Conservation (phyloP, 331 rosid genomes). For the Malus hybrid region DNA sequence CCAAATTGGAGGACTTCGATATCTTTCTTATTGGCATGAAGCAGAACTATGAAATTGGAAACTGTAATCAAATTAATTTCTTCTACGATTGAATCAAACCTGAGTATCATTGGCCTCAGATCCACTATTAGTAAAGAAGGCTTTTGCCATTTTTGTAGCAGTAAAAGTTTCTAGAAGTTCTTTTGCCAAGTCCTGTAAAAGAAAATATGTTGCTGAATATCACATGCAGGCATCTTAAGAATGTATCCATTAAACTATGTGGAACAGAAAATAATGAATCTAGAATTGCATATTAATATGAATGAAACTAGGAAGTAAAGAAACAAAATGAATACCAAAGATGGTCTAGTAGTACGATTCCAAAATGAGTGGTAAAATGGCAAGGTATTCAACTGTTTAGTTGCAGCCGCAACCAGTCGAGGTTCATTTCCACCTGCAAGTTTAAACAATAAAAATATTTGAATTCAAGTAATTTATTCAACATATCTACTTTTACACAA, state of each 20-base stretch:
- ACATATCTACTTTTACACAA: background rate
- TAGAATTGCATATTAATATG: background rate
- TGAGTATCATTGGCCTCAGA: constrained; percentile 98
- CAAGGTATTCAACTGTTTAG: constrained; percentile 67
- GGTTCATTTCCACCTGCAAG: constrained; percentile 83
- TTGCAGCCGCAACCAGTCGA: constrained; percentile 85
- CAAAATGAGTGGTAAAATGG: constrained; percentile 98
- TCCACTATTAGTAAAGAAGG: constrained; percentile 83
- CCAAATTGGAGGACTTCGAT: background rate
- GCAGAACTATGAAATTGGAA: background rate
- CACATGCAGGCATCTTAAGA: constrained; percentile 1
- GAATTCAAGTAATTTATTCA: background rate
- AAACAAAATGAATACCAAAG: constrained; percentile 52
- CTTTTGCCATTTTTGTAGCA: constrained; percentile 79
- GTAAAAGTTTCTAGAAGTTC: constrained; percentile 72
- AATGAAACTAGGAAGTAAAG: constrained; percentile 1
- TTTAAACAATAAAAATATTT: background rate
- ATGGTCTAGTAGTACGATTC: constrained; percentile 93
- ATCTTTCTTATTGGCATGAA: background rate
- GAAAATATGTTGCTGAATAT: constrained; percentile 15
- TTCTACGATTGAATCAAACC: constrained; percentile 37
- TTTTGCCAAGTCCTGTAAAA: constrained; percentile 76
- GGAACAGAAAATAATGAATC: background rate
- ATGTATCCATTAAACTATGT: background rate
- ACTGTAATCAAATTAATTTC: constrained; percentile 8